Percentiles rank a stretch among this genome's conserved stretches.
phyloP scores from a whole-genome alignment of 2,329 filamentous ascomycete genomes.

The Emergomyces pasteurianus region DNA sequence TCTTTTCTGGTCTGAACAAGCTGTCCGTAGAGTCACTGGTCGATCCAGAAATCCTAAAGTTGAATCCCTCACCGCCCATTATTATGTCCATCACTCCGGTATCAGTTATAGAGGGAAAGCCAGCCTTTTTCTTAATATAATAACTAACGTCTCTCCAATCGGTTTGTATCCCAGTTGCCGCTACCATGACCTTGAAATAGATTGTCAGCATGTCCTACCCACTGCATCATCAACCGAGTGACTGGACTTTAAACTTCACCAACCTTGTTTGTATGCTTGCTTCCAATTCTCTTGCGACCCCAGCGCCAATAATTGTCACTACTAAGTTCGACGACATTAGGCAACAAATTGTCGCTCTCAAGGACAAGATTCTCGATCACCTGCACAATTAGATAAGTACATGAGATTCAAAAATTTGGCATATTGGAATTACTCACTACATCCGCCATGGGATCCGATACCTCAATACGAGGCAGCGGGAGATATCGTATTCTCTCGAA shows the following conservation, averaged over 20 bases:
- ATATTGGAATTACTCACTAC: constrained; percentile 33
- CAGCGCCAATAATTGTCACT: constrained; percentile 92
- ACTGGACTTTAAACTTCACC: neutral
- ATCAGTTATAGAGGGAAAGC: constrained; percentile 80
- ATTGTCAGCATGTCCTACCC: neutral
- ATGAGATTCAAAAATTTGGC: neutral
- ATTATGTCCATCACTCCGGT: constrained; percentile 80
- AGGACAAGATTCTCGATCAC: constrained; percentile 88
- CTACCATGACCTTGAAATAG: constrained; percentile 51
- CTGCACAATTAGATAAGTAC: constrained; percentile 10
- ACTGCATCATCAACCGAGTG: neutral
- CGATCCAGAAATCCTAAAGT: constrained; percentile 82
- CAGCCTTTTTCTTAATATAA: constrained; percentile 89
- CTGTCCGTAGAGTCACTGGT: constrained; percentile 63
- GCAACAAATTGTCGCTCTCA: constrained; percentile 93
- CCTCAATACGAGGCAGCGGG: constrained; percentile 88
- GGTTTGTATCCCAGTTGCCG: constrained; percentile 82
- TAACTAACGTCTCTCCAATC: constrained; percentile 85
- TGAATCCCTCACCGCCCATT: constrained; percentile 75
- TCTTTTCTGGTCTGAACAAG: constrained; percentile 90
- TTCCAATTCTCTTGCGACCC: constrained; percentile 78
- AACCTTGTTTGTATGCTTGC: constrained; percentile 68
- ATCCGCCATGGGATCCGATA: constrained; percentile 71
- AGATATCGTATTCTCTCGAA: constrained; percentile 84
- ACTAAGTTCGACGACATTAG: constrained; percentile 76